phyloP scores from a whole-genome alignment of 805 yeast genomes.

The Candida cerambycidarum region DNA sequence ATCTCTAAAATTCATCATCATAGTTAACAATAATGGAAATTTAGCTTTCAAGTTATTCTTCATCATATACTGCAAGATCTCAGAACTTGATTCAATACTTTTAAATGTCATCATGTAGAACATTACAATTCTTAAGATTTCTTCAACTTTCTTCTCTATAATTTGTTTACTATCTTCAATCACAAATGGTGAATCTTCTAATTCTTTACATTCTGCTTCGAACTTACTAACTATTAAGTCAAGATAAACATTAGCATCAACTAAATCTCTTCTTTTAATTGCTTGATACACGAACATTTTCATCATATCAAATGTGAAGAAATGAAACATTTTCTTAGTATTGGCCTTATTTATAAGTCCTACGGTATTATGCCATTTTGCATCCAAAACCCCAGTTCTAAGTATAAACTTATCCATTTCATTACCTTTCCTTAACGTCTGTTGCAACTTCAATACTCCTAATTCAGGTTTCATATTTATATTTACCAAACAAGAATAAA shows the following conservation, averaged over 20 bases:
- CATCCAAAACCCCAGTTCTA: constrained; percentile 35
- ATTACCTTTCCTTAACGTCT: constrained; percentile 26
- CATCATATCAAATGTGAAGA: constrained; percentile 29
- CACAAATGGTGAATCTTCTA: constrained; percentile 10
- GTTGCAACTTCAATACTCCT: constrained; percentile 18
- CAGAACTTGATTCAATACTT: constrained; percentile 32
- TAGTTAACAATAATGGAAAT: constrained; percentile 23
- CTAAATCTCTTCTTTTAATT: constrained; percentile 26
- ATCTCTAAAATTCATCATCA: constrained; percentile 30
- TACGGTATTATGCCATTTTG: constrained; percentile 39
- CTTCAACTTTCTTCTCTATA: constrained; percentile 23
- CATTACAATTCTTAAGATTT: constrained; percentile 28
- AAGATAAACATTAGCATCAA: constrained; percentile 33
- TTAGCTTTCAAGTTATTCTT: constrained; percentile 25
- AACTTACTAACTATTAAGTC: constrained; percentile 37
- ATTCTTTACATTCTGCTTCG: constrained; percentile 24
- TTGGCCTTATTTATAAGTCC: constrained; percentile 17
- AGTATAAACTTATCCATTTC: constrained; percentile 31
- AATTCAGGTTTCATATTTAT: constrained; percentile 32
- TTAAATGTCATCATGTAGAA: constrained; percentile 37
- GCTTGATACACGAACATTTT: constrained; percentile 22
- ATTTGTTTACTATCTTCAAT: constrained; percentile 16
- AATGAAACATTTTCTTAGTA: constrained; percentile 29
- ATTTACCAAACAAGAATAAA: constrained; percentile 31
- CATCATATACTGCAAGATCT: constrained; percentile 33